These are phyloP conservation scores for Limonomyces culmigenus DNA, from an alignment of 1,284 basidiomycete genomes.

Conservation along the genomic window DNA sequence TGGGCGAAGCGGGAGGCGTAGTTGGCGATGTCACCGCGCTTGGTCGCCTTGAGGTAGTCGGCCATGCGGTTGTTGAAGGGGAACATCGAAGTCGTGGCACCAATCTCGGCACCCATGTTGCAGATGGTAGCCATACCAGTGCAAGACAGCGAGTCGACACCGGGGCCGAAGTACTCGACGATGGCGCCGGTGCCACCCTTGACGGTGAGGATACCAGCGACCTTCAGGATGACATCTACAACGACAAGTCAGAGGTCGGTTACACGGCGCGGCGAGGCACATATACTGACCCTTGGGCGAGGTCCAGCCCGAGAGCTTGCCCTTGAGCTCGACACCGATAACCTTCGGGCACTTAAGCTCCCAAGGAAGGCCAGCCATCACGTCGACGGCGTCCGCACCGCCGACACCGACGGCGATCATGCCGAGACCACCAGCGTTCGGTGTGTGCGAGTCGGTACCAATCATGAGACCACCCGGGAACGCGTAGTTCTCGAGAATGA, in stretches of 20 bases:
- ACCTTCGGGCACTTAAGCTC: constrained; percentile 99
- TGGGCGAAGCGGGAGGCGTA: constrained; percentile 85
- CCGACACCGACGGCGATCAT: constrained; percentile 99
- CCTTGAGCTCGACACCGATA: constrained; percentile 93
- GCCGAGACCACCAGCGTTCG: constrained; percentile 96
- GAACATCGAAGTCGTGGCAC: constrained; percentile 97
- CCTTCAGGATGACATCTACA: constrained; percentile 94
- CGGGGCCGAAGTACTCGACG: constrained; percentile 87
- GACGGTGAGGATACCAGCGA: constrained; percentile 93
- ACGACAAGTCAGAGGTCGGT: too few species aligned
- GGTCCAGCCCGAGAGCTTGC: constrained; percentile 94
- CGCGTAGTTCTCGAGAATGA: constrained; percentile 97
- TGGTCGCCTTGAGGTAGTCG: constrained; percentile 88
- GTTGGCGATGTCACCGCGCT: constrained; percentile 74
- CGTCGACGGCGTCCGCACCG: constrained; percentile 98
- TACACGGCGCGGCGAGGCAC: constrained; percentile 3
- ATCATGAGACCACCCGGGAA: constrained; percentile 99
- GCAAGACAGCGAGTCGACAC: constrained; percentile 92
- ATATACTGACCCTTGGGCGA: constrained; percentile 72
- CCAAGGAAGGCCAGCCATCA: constrained; percentile 97
- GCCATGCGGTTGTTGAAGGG: constrained; percentile 95
- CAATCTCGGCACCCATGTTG: constrained; percentile 99
- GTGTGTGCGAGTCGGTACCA: constrained; percentile 98
- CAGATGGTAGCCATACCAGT: constrained; percentile 99
- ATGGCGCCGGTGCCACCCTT: constrained; percentile 97